Base-by-base conservation (phyloP, 2,329 filamentous ascomycete genomes). In the Scopulariopsis brevicaulis region DNA sequence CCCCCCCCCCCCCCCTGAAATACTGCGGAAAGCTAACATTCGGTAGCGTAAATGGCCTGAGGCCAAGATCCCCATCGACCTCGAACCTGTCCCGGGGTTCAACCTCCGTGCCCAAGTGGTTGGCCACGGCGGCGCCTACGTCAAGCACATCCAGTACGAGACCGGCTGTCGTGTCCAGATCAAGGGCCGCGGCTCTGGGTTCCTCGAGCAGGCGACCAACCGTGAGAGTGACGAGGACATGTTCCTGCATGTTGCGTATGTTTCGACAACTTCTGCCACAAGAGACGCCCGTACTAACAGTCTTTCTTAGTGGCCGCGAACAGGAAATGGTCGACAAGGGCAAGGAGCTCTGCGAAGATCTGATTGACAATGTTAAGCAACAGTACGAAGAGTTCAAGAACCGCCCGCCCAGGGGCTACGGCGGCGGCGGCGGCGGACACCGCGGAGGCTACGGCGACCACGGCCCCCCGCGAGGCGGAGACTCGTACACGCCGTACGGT, bases 91-190 rank as follows among this genome's bases (percentile, higher is more conserved):
- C 57, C 90, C 86, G 25, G 94, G 94, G 22, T 99, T 99, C 75
- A 99, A 99, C 68, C 78, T 99, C 54, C 88, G 94, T 62, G 94
- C 94, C 56, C 92, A 97, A 69, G 93, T 99, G 53, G 94, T 99
- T 58, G 94, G 94, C 55, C 89, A 93, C 65, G 91, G 91, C 35
- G 94, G 94, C 60, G 88, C 90, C 51, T 96, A 97, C 68, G 94
- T 99, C 61, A 99, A 99, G 73, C 93, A 96, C 68, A 97, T 99
- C 63, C 94, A 97, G 73, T 86, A 92, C 68, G 91, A 96, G 72
- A 97, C 94, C 15, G 83, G 89, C 61, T 97, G 94, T 70, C 89
- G 93, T 65, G 94, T 99, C 28, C 94, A 99, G 71, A 99, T 99
- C 75, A 99, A 99, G 71, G 94, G 94, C 20, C 90, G 89, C 62